Base-by-base conservation (phyloP, 1,284 basidiomycete species). In the Ceratobasidium sp. region DNA sequence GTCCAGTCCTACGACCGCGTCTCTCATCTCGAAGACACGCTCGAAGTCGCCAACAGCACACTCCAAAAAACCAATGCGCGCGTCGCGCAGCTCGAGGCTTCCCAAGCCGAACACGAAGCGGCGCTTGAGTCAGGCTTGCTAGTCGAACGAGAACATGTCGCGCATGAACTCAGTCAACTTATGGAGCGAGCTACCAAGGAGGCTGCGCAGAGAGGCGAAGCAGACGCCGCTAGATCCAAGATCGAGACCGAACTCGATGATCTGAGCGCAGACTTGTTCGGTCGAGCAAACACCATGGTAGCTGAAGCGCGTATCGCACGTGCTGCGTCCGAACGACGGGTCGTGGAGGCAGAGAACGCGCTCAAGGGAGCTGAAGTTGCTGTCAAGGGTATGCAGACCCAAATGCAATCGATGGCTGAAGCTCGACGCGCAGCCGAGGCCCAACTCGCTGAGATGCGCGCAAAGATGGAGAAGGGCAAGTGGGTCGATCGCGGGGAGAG, bases 101-200 rank as follows among this genome's bases (percentile, higher is more conserved):
- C 93, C 77, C 85, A 92, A 16, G 87, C 88, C 1, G 88, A 91
- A 76, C 91, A 94, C 78, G 85, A 95, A 0, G 87, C 90, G 2
- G 90, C 92, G 9, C 83, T 96, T 71, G 91, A 93, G 79, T 93
- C 93, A 0, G 97, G 97, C 6, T 82, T 98, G 36, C 84, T 98
- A 52, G 96, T 99, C 28, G 97, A 99, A 81, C 91, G 94, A 79
- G 84, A 88, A 34, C 92, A 97, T 80, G 96, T 99, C 73, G 94
- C 92, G 21, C 81, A 89, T 8, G 97, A 99, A 82, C 91, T 99
- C 78, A 97, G 91, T 77, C 88, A 94, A 34, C 85, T 99, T 75
- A 98, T 98, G 88, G 93, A 97, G 76, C 91, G 91, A 64, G 91
- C 96, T 23, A 94, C 96, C 14, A 95, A 97, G 78, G 97, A 98